Conservation (phyloP, 768 basidiomycete genomes). For the Phallus indusiatus region DNA sequence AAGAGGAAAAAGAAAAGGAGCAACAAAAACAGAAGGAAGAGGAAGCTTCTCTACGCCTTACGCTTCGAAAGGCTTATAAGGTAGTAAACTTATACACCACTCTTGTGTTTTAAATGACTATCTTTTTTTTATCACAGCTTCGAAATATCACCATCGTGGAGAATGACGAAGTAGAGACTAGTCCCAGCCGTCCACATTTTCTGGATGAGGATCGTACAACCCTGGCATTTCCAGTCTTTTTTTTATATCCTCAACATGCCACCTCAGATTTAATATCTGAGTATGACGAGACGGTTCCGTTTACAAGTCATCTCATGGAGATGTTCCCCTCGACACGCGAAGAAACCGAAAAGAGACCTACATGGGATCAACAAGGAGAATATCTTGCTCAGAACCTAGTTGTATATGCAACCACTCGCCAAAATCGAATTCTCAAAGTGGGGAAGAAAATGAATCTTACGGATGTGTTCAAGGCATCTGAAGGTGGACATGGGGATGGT, state of each 20-base stretch:
- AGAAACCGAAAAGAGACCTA: conserved; percentile 26
- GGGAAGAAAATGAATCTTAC: conserved; percentile 83
- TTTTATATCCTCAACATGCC: conserved; percentile 85
- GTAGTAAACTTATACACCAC: conserved; percentile 31
- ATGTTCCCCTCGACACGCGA: conserved; percentile 76
- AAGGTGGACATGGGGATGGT: conserved; percentile 65
- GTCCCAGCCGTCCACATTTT: conserved; percentile 55
- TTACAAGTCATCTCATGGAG: conserved; percentile 59
- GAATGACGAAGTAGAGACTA: conserved; percentile 42
- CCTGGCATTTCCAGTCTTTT: conserved; percentile 79
- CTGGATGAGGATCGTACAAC: conserved; percentile 46
- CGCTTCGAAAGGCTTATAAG: conserved; percentile 50
- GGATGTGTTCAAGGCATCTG: conserved; percentile 61
- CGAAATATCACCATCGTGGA: conserved; percentile 57
- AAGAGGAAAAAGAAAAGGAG: conserved; percentile 42
- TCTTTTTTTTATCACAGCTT: conserved; percentile 35
- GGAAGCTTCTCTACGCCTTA: conserved; percentile 37
- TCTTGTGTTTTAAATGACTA: conserved; percentile 1
- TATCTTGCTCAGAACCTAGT: conserved; percentile 57
- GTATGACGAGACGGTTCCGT: conserved; percentile 79
- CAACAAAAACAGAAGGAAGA: conserved; percentile 40
- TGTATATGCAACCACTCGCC: conserved; percentile 74
- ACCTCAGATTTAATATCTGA: conserved; percentile 83
- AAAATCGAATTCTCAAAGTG: conserved; percentile 75
- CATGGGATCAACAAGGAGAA: conserved; percentile 68